phyloP scores from a whole-genome alignment of 305 asterid genomes.

The Striga hermonthica region DNA sequence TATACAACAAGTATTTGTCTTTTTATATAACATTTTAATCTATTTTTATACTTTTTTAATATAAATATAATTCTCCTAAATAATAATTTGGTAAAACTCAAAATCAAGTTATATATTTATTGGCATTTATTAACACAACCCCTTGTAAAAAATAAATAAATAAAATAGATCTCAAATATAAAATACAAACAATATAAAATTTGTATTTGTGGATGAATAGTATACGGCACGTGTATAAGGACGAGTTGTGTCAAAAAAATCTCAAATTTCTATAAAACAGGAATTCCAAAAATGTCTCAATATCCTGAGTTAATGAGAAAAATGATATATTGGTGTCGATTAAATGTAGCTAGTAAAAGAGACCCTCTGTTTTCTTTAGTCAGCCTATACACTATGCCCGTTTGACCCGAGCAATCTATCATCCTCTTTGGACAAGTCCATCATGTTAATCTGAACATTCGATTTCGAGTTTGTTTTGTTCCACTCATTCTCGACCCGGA shows the following conservation, averaged over 20 bases:
- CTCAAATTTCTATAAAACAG: conserved; percentile 1
- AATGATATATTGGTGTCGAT: conserved; percentile 15
- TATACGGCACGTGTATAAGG: neutral
- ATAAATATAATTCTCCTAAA: no score
- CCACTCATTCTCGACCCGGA: conserved; percentile 96
- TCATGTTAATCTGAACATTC: conserved; percentile 46
- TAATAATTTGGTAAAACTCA: no score
- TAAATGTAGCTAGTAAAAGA: conserved; percentile 22
- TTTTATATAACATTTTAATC: no score
- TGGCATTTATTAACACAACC: no score
- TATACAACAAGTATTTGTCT: no score
- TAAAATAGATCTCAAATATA: no score
- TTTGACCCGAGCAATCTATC: conserved; percentile 66
- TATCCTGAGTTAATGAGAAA: conserved; percentile 14
- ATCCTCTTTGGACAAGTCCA: conserved; percentile 61
- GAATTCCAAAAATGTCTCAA: conserved; percentile 19
- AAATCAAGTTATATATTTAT: no score
- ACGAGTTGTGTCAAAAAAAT: neutral
- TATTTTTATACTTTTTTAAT: no score
- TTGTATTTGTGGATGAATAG: no score
- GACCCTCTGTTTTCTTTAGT: conserved; percentile 15
- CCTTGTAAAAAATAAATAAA: no score
- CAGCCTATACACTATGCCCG: conserved; percentile 59
- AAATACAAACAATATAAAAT: no score
- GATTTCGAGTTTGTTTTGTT: conserved; percentile 65